A percentile compares a stretch with the other conserved stretches of the same genome.
Conservation (phyloP, 306 rosid genomes). For the Echinosophora koreensis region DNA sequence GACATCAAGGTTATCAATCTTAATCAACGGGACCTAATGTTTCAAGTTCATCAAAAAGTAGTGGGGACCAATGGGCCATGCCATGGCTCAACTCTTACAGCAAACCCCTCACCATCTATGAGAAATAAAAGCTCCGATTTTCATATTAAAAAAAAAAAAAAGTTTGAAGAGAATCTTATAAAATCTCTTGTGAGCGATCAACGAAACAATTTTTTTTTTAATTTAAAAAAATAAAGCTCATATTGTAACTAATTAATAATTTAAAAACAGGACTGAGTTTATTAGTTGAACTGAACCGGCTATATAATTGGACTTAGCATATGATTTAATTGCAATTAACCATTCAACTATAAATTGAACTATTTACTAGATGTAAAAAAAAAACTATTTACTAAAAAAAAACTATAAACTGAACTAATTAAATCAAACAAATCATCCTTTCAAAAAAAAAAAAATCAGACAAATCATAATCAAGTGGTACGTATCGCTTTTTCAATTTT, state of each 20-base stretch:
- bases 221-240: neutral
- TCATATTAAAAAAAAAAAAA: neutral
- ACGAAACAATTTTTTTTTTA: neutral
- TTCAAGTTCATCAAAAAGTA: slow-evolving; percentile 36
- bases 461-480: neutral
- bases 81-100: slow-evolving; percentile 38
- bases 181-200: neutral
- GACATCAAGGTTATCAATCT: slow-evolving; percentile 47
- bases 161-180: neutral
- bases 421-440: too few species aligned
- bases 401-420: too few species aligned
- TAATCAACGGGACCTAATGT: slow-evolving; percentile 47
- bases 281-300: neutral
- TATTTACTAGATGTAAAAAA: too few species aligned
- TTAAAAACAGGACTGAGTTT: neutral
- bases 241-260: neutral
- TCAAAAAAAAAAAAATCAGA: neutral
- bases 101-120: slow-evolving; percentile 34
- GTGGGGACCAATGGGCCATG: slow-evolving; percentile 46
- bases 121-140: neutral
- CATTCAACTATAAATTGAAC: too few species aligned
- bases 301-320: too few species aligned
- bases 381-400: too few species aligned
- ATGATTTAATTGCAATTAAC: too few species aligned
- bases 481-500: too few species aligned